A percentile compares a stretch with the other conserved stretches of the same genome.
phyloP scores from a whole-genome alignment of 2,329 filamentous ascomycete species.

The Geosmithia morbida region DNA sequence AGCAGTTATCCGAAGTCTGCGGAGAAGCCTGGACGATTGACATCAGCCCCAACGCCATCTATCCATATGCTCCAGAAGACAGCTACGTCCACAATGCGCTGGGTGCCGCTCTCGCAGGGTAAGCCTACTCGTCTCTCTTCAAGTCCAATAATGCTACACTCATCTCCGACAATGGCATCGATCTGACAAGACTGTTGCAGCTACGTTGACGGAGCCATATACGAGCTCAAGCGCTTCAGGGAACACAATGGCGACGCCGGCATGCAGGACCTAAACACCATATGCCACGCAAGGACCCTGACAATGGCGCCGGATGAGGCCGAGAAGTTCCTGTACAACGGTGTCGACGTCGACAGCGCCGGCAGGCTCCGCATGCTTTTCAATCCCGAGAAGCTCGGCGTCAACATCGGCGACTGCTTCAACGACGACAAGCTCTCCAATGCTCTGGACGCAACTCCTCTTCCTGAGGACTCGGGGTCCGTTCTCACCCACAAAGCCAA shows the following conservation, averaged over 20 bases:
- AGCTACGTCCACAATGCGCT: neutral
- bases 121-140: neutral
- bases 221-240: conserved; percentile 22
- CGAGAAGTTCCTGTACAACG: conserved; percentile 26
- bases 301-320: conserved; percentile 30
- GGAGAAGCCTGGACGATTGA: conserved; percentile 35
- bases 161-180: neutral
- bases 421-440: conserved; percentile 20
- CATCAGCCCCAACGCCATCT: conserved; percentile 29
- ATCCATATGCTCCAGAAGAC: conserved; percentile 26
- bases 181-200: conserved; percentile 11
- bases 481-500: neutral
- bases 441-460: conserved; percentile 28
- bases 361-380: conserved; percentile 36
- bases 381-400: conserved; percentile 22
- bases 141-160: neutral
- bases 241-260: conserved; percentile 20
- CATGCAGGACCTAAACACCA: conserved; percentile 31
- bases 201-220: conserved; percentile 27
- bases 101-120: neutral
- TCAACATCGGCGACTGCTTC: conserved; percentile 26
- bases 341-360: conserved; percentile 22
- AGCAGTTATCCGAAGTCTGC: conserved; percentile 26
- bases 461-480: neutral
- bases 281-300: conserved; percentile 25